A percentile compares a stretch with the other conserved stretches of the same genome.
These are phyloP conservation scores for Saccharum hybrid DNA, from an alignment of 202 grass and related monocot species.

Conservation along the genomic window DNA sequence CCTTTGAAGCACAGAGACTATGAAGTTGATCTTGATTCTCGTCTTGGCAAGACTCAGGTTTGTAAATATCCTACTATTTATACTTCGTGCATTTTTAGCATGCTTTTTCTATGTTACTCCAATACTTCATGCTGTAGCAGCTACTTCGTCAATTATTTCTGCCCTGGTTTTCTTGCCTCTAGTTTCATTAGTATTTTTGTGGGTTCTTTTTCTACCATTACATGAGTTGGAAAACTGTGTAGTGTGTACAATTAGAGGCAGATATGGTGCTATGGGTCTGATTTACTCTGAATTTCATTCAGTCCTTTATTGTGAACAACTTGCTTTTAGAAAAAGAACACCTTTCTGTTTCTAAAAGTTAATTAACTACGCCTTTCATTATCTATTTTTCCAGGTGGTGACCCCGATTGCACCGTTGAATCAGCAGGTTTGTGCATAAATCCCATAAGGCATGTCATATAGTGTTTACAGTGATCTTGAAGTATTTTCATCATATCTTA, in stretches of 20 bases:
- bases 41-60: constrained; percentile 98
- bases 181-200: constrained; percentile 3
- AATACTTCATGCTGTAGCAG: background rate
- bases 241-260: background rate
- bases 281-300: background rate
- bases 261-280: background rate
- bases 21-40: constrained; percentile 97
- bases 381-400: constrained; percentile 69
- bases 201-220: background rate
- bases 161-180: background rate
- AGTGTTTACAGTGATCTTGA: background rate
- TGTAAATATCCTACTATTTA: constrained; percentile 11
- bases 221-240: constrained; percentile 8
- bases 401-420: constrained; percentile 96
- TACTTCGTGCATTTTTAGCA: constrained; percentile 22
- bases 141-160: background rate
- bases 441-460: constrained; percentile 3
- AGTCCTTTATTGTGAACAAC: constrained; percentile 1
- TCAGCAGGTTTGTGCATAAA: constrained; percentile 81
- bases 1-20: constrained; percentile 97
- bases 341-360: constrained; percentile 15
- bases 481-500: constrained; percentile 18
- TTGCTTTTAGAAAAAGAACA: background rate
- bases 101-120: constrained; percentile 22
- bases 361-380: constrained; percentile 34